phyloP scores from a whole-genome alignment of 768 basidiomycete genomes.

The Rhizopogon salebrosus region DNA sequence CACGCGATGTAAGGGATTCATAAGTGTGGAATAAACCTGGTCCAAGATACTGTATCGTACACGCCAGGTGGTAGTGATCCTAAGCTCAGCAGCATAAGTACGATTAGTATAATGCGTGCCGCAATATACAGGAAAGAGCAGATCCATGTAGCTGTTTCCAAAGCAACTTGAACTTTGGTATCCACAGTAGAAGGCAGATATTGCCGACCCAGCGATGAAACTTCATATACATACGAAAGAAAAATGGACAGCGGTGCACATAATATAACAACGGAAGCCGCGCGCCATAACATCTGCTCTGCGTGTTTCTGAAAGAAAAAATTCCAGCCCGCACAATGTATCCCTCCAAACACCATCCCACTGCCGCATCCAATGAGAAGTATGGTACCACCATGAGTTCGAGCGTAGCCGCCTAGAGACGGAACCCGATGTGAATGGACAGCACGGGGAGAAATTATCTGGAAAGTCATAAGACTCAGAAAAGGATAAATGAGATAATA shows the following conservation, averaged over 20 bases:
- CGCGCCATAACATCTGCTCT: constrained; percentile 18
- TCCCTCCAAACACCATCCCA: constrained; percentile 18
- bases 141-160: too few relatives aligned
- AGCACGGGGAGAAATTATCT: not conserved
- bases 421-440: not conserved
- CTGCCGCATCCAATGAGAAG: not conserved
- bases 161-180: too few relatives aligned
- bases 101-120: constrained; percentile 8
- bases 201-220: not conserved
- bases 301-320: constrained; percentile 10
- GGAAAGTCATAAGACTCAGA: not conserved
- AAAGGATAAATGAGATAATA: not conserved
- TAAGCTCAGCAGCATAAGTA: constrained; percentile 7
- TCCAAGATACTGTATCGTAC: constrained; percentile 14
- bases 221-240: not conserved
- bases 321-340: constrained; percentile 23
- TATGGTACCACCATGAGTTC: not conserved
- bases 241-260: not conserved
- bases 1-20: too few relatives aligned
- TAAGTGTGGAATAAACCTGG: constrained; percentile 8
- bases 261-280: constrained; percentile 10
- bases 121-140: constrained; percentile 3
- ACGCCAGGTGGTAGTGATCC: constrained; percentile 6
- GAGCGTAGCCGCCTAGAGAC: not conserved
- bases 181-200: too few relatives aligned